Percentiles rank a stretch among this genome's conserved stretches.
Conservation (phyloP, 2,329 filamentous ascomycete genomes). For the Parastagonospora nodorum region DNA sequence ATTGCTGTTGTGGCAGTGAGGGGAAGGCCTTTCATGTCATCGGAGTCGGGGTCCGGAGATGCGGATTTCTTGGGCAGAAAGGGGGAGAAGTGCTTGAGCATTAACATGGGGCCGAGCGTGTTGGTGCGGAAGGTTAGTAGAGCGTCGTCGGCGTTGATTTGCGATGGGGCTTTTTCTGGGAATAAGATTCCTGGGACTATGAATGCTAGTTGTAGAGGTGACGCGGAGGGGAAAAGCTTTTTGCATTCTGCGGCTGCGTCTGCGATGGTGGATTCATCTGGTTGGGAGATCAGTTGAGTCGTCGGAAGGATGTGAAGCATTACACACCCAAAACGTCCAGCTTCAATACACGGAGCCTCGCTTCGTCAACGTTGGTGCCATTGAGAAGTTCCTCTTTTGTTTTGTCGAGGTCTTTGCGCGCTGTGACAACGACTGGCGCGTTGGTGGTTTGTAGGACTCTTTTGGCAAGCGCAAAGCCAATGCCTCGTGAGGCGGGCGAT, state of each 20-base stretch:
- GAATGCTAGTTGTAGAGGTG: constrained; percentile 70
- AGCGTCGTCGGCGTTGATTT: constrained; percentile 66
- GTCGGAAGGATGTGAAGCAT: neutral
- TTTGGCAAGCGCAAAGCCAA: constrained; percentile 65
- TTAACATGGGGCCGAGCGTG: constrained; percentile 72
- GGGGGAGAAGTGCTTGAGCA: constrained; percentile 74
- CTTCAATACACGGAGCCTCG: constrained; percentile 57
- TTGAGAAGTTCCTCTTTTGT: constrained; percentile 57
- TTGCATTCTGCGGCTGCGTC: constrained; percentile 60
- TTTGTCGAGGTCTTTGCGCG: constrained; percentile 58
- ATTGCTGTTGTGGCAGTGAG: constrained; percentile 68
- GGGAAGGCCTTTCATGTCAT: constrained; percentile 45
- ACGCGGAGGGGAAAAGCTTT: constrained; percentile 55
- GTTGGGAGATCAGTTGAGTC: neutral
- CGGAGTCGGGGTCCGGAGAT: constrained; percentile 3
- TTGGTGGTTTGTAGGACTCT: constrained; percentile 62
- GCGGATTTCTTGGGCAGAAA: constrained; percentile 67
- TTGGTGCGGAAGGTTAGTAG: constrained; percentile 76
- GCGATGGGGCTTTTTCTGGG: constrained; percentile 71
- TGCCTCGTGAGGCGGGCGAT: constrained; percentile 66
- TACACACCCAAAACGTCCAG: constrained; percentile 62
- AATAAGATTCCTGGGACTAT: constrained; percentile 73
- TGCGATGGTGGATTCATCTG: constrained; percentile 67
- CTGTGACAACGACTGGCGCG: constrained; percentile 65
- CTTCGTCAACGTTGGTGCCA: constrained; percentile 53